Percentiles rank a stretch among this genome's conserved stretches.
These are phyloP conservation scores for Myriosclerotinia curreyana DNA, from an alignment of 2,329 filamentous ascomycete genomes.

Conservation along the genomic window DNA sequence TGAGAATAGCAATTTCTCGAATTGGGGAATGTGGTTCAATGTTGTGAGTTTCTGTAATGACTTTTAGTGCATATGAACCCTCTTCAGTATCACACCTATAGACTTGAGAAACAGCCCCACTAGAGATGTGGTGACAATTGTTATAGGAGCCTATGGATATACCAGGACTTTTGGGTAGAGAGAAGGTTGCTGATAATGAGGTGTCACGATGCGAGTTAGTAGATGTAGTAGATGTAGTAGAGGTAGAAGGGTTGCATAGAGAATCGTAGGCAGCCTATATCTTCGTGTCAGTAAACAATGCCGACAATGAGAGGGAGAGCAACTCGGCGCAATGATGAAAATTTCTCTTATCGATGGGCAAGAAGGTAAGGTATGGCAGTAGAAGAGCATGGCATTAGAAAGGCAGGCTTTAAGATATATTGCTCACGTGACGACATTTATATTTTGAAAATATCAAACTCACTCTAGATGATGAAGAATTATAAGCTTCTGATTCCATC, in stretches of 20 bases:
- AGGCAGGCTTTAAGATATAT: background rate
- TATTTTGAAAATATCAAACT: constrained; percentile 30
- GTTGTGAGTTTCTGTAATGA: constrained; percentile 71
- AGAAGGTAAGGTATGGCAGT: background rate
- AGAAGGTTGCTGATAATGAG: constrained; percentile 25
- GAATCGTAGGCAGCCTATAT: constrained; percentile 51
- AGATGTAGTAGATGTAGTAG: constrained; percentile 40
- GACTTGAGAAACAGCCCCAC: constrained; percentile 78
- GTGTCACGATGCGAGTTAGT: constrained; percentile 28
- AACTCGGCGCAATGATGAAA: background rate
- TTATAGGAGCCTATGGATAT: constrained; percentile 53
- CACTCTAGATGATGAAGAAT: constrained; percentile 57
- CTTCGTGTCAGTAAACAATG: background rate
- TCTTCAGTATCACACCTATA: constrained; percentile 59
- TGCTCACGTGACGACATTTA: constrained; percentile 4
- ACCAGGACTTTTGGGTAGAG: constrained; percentile 38
- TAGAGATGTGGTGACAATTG: constrained; percentile 54
- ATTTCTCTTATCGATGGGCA: background rate
- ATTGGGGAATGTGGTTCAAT: constrained; percentile 78
- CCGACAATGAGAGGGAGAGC: background rate
- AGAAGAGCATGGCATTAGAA: background rate
- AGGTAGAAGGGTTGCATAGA: constrained; percentile 42
- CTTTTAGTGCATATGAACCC: constrained; percentile 64
- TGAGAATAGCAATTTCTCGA: constrained; percentile 75
- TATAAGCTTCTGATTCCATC: constrained; percentile 63